Conservation (phyloP, 2,329 filamentous ascomycete genomes). For the Hymenoscyphus fraxineus region DNA sequence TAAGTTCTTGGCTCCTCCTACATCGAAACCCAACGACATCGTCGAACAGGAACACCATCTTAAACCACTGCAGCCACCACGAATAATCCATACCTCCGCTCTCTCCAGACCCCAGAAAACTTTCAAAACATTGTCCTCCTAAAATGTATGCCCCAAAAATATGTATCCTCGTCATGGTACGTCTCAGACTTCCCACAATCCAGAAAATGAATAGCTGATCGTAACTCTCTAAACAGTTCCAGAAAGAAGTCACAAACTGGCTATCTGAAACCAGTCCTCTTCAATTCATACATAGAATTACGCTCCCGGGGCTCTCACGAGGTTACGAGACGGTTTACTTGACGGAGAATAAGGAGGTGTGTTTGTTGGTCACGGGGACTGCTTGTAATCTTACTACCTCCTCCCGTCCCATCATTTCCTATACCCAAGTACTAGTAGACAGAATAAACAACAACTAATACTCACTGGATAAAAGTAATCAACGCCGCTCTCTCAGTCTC, state of each 20-base stretch:
- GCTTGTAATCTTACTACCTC: background rate
- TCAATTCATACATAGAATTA: background rate
- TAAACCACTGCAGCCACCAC: too few species aligned
- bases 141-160: background rate
- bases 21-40: too few species aligned
- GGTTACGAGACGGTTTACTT: background rate
- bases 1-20: too few species aligned
- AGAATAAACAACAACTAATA: background rate
- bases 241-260: background rate
- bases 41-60: too few species aligned
- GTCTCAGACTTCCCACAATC: background rate
- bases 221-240: background rate
- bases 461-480: constrained; percentile 40
- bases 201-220: background rate
- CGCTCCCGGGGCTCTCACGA: background rate
- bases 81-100: too few species aligned
- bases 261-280: background rate
- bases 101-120: background rate
- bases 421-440: too few species aligned
- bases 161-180: background rate
- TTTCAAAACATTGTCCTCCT: background rate
- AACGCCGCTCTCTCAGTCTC: constrained; percentile 67
- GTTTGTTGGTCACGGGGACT: background rate
- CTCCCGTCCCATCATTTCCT: background rate
- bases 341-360: background rate